Evolutionary conservation across 1,139 yeast genomes (phyloP).

Genomic region (Suhomyces ambrosiae): DNA sequence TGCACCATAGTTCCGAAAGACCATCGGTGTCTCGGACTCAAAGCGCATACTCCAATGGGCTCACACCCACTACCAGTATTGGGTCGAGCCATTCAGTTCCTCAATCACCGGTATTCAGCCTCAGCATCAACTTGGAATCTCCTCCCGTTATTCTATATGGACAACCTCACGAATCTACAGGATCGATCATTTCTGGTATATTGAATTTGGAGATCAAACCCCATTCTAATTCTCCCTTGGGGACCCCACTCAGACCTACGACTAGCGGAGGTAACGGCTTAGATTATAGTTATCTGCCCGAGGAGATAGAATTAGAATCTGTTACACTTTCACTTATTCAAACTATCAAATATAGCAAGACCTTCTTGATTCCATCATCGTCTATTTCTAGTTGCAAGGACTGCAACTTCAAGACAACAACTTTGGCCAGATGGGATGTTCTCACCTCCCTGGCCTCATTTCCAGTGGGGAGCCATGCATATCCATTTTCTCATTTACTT

Average conservation of each 20-base stretch:
- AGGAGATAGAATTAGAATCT: conserved; percentile 45
- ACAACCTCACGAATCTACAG: conserved; percentile 72
- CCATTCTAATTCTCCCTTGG: conserved; percentile 1
- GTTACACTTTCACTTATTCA: conserved; percentile 74
- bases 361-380: conserved; percentile 59
- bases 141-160: conserved; percentile 93
- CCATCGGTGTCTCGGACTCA: conserved; percentile 5
- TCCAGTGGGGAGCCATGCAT: conserved; percentile 71
- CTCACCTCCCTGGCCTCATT: conserved; percentile 58
- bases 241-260: conserved; percentile 7
- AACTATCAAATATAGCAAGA: conserved; percentile 62
- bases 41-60: conserved; percentile 3
- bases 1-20: conserved; percentile 13
- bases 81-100: conserved; percentile 5
- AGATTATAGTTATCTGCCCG: conserved; percentile 3
- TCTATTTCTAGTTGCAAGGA: conserved; percentile 55
- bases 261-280: conserved; percentile 4
- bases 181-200: conserved; percentile 83
- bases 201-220: conserved; percentile 34
- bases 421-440: conserved; percentile 88
- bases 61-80: conserved; percentile 10
- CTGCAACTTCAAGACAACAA: conserved; percentile 57
- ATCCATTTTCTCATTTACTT: conserved; percentile 89
- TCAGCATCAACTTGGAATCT: conserved; percentile 73
- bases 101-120: conserved; percentile 28